These are phyloP conservation scores for Dryas octopetala DNA, from an alignment of 306 rosid genomes.

Conservation along the genomic window DNA sequence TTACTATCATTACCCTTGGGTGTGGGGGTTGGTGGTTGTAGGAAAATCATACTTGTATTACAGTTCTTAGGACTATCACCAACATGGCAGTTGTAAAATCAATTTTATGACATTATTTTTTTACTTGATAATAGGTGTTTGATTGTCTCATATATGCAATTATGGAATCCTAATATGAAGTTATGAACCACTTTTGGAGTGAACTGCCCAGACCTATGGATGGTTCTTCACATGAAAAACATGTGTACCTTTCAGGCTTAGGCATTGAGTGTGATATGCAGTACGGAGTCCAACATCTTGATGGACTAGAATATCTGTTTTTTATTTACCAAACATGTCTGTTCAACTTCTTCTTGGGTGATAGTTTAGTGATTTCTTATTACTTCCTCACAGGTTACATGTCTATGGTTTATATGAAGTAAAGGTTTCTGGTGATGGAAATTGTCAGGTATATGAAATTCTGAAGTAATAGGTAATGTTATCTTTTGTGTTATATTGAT, in stretches of 20 bases:
- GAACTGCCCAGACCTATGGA: neutral
- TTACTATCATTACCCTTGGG: neutral
- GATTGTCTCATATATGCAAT: neutral
- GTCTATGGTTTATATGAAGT: conserved; percentile 75
- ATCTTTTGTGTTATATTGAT: conserved; percentile 21
- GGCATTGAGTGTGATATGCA: neutral
- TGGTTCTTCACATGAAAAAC: neutral
- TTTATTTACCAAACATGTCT: neutral
- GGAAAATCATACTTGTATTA: neutral
- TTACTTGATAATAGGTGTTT: neutral
- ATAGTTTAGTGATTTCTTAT: conserved; percentile 9
- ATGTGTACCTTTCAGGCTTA: neutral
- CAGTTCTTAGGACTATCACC: neutral
- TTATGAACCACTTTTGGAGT: neutral
- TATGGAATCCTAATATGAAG: neutral
- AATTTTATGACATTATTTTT: neutral
- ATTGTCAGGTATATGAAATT: conserved; percentile 71
- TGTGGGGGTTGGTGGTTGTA: neutral
- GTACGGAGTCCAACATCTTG: neutral
- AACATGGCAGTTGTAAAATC: no score
- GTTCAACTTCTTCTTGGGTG: neutral
- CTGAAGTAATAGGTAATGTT: conserved; percentile 4
- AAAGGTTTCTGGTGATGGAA: conserved; percentile 91
- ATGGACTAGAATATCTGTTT: neutral
- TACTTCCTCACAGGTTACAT: conserved; percentile 51